Base-by-base conservation (phyloP, 495 filamentous ascomycete species). In the Aspergillus affinis region DNA sequence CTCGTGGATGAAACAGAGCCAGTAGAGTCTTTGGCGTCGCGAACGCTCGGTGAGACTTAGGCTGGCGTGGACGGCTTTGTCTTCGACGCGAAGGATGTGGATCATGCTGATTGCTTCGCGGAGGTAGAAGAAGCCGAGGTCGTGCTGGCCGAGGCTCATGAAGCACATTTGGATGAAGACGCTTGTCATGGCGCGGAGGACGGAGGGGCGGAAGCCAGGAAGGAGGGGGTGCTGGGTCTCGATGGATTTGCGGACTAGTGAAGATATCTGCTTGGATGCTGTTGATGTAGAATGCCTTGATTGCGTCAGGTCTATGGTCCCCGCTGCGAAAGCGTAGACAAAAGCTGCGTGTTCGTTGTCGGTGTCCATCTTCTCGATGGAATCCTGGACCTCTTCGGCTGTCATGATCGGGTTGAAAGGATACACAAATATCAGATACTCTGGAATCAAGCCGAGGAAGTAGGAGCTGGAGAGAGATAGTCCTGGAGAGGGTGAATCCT, bases 1-100 rank as follows among this genome's bases (percentile, higher is more conserved):
- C 60, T 72, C 70, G 54, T 72, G 70, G 53, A 72, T 68, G 60
- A 72, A 72, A 29, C 70, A 72, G 30, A 71, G 63, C 65, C 66
- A 72, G 58, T 72, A 72, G 8, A 61, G 66, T 15, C 70, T 61
- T 47, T 69, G 70, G n/a, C 64, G 62, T 10, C 68, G 65, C 23
- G 67, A 60, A 6, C 70, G 65, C 41, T 69, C 68, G 2, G 60
- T 20, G 21, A 57, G 27, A 20, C 61, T 58, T 2, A 72, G 52
- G n/a, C 30, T 45, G 5, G 49, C 48, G 46, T 69, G 50, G 2
- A 30, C 32, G 8, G 65, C 49, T 23, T 70, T 61, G 12, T 65
- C 62, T 44, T 66, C 52, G 5, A 68, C 60, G 49, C 59, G 64
- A 0, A 72, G 60, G 49, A 72, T 64, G 48, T 72, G 67, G 29